Conservation (phyloP, 495 filamentous ascomycete species). For the Neurospora sp. region DNA sequence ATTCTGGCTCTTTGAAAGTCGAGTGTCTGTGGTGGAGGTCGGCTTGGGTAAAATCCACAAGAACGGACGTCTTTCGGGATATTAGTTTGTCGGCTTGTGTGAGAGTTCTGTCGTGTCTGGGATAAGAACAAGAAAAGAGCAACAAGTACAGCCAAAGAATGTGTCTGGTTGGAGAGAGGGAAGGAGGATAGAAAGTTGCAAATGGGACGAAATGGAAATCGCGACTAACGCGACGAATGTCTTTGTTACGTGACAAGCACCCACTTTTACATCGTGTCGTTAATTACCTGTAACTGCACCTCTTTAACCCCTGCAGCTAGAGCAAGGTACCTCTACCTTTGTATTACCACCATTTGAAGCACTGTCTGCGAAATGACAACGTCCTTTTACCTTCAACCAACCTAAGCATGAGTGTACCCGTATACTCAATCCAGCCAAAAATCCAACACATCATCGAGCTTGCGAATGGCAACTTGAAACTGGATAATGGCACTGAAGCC, state of each 20-base stretch:
- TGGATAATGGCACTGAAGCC: neutral
- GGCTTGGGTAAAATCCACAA: no score
- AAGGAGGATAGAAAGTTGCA: neutral
- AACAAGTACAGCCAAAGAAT: neutral
- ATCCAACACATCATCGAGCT: neutral
- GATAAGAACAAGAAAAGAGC: neutral
- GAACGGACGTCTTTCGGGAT: no score
- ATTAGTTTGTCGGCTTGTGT: neutral
- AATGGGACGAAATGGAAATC: neutral
- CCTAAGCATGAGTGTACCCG: neutral
- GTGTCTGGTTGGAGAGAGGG: neutral
- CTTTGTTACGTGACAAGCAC: neutral
- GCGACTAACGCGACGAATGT: neutral
- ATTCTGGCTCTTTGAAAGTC: slow-evolving; percentile 14
- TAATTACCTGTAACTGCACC: neutral
- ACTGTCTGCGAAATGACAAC: neutral
- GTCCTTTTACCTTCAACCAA: neutral
- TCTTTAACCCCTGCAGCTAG: neutral
- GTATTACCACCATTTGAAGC: neutral
- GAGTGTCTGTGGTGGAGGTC: neutral
- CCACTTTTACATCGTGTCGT: neutral
- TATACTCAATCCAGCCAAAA: neutral
- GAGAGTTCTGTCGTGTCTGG: neutral
- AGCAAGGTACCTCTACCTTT: neutral
- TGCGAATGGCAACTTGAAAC: neutral